Evolutionary conservation across 148 eudicot species (phyloP).

Genomic region (Linanthus parryae): DNA sequence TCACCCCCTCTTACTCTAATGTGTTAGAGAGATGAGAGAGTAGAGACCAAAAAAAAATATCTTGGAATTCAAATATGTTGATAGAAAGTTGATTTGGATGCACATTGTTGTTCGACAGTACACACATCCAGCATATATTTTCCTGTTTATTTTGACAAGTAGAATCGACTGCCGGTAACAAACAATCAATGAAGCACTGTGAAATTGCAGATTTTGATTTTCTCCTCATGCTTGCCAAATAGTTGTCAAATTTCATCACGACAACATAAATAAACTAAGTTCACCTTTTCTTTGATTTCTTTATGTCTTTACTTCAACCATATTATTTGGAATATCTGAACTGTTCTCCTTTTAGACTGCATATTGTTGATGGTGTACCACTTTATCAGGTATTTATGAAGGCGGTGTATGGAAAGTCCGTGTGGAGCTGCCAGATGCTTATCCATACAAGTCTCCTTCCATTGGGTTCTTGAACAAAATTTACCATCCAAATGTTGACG

Average conservation of each 20-base stretch:
- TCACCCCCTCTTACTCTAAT: too few relatives aligned
- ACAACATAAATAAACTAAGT: background rate
- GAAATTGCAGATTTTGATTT: too few relatives aligned
- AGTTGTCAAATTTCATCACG: conserved; percentile 2
- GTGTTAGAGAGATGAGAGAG: too few relatives aligned
- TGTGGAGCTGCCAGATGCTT: conserved; percentile 82
- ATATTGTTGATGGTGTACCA: background rate
- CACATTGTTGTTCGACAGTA: too few relatives aligned
- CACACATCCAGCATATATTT: too few relatives aligned
- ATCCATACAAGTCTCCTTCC: conserved; percentile 91
- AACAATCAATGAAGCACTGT: too few relatives aligned
- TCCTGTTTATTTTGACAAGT: too few relatives aligned
- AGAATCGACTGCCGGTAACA: too few relatives aligned
- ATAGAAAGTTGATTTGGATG: too few relatives aligned
- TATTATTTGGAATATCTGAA: background rate
- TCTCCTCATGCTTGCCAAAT: background rate
- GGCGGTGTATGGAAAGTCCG: conserved; percentile 87
- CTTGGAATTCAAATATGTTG: too few relatives aligned
- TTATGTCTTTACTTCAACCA: background rate
- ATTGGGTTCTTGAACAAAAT: conserved; percentile 76
- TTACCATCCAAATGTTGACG: conserved; percentile 88
- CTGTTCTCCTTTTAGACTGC: background rate
- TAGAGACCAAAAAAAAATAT: too few relatives aligned
- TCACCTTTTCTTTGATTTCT: background rate
- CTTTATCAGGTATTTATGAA: conserved; percentile 58